Conservation (phyloP, 177 flowering plant genomes). For the Vitis hybrid region DNA sequence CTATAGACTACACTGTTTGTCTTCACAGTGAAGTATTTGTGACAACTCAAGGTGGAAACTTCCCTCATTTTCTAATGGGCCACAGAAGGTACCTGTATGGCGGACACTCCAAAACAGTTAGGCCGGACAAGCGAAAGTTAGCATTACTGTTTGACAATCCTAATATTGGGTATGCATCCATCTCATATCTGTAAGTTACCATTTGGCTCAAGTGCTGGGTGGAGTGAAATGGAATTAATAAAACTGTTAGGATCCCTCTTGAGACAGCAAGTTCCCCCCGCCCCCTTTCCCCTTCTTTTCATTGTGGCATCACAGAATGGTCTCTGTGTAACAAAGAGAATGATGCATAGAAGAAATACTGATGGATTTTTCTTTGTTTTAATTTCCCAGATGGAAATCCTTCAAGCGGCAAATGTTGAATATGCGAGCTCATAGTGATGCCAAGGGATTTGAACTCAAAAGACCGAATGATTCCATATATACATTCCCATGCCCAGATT, state of each 20-base stretch:
- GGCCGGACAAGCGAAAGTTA: constrained; percentile 88
- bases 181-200: not conserved
- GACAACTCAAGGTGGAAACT: constrained; percentile 98
- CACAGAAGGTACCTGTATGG: constrained; percentile 82
- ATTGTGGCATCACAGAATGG: too few species aligned
- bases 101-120: constrained; percentile 94
- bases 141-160: constrained; percentile 76
- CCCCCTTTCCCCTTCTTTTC: too few species aligned
- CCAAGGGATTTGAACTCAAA: constrained; percentile 74
- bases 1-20: constrained; percentile 94
- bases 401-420: constrained; percentile 80
- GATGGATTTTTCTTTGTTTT: not conserved
- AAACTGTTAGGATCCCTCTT: too few species aligned
- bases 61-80: constrained; percentile 90
- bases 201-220: not conserved
- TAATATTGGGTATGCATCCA: constrained; percentile 60
- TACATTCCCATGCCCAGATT: constrained; percentile 87
- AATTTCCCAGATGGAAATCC: constrained; percentile 69
- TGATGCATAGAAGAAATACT: too few species aligned
- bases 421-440: constrained; percentile 77
- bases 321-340: too few species aligned
- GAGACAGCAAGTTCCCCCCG: too few species aligned
- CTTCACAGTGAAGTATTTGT: constrained; percentile 98
- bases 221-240: too few species aligned
- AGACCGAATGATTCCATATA: constrained; percentile 79